Evolutionary conservation across 1,284 basidiomycete species (phyloP).

Genomic region (Hymenochaete sp.): DNA sequence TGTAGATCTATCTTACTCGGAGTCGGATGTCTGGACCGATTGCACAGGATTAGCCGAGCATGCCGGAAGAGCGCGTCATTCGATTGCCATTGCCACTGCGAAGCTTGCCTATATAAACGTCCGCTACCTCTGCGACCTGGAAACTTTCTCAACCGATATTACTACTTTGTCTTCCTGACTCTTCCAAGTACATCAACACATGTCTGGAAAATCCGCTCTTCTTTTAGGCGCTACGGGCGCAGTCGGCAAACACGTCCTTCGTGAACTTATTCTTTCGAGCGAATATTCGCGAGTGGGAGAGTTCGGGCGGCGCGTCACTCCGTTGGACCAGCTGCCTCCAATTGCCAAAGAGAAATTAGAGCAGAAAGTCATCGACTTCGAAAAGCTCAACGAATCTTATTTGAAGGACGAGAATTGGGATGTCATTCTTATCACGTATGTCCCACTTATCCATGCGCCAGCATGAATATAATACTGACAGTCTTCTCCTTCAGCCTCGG

Average conservation of each 20-base stretch:
- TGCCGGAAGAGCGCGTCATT: too few species aligned
- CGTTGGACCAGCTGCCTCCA: constrained; percentile 17
- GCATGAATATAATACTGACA: background rate
- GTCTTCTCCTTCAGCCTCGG: constrained; percentile 21
- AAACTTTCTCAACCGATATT: too few species aligned
- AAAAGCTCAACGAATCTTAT: constrained; percentile 45
- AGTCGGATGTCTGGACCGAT: too few species aligned
- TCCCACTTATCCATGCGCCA: background rate
- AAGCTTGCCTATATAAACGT: too few species aligned
- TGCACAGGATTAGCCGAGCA: too few species aligned
- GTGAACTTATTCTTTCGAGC: constrained; percentile 23
- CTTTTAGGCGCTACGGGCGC: constrained; percentile 30
- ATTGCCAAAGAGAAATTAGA: constrained; percentile 23
- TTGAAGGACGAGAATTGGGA: constrained; percentile 54
- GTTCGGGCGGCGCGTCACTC: constrained; percentile 26
- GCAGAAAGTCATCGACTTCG: constrained; percentile 59
- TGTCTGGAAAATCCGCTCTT: constrained; percentile 22
- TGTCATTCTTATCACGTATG: constrained; percentile 42
- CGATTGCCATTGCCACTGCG: too few species aligned
- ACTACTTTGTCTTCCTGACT: too few species aligned
- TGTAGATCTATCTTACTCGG: too few species aligned
- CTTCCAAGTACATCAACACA: too few species aligned
- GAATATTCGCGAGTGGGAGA: constrained; percentile 25
- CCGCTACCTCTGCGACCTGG: too few species aligned
- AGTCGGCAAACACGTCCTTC: constrained; percentile 25